Evolutionary conservation across 2,329 filamentous ascomycete species (phyloP).

Genomic region (Aspergillus sp.): DNA sequence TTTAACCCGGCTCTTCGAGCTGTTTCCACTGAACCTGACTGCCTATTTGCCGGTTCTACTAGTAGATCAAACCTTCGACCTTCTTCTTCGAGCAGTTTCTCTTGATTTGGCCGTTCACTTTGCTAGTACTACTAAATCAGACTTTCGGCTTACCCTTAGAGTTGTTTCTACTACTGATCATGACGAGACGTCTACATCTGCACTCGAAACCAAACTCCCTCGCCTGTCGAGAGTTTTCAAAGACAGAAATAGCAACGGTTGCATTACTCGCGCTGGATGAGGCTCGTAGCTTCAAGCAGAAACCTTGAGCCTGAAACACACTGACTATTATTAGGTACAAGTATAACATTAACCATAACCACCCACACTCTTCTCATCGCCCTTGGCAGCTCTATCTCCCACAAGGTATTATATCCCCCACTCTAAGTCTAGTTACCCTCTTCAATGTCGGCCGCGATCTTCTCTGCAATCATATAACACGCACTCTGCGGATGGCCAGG

Average conservation of each 20-base stretch:
- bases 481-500: slow-evolving; percentile 19
- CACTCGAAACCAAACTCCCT: too few species aligned
- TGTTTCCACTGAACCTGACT: too few species aligned
- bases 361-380: neutral
- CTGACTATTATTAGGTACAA: neutral
- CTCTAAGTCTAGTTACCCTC: slow-evolving; percentile 4
- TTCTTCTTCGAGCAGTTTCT: too few species aligned
- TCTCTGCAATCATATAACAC: slow-evolving; percentile 19
- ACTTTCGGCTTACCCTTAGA: too few species aligned
- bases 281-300: neutral
- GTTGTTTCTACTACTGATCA: too few species aligned
- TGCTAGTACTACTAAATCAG: too few species aligned
- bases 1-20: too few species aligned
- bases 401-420: neutral
- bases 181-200: too few species aligned
- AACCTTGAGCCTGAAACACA: neutral
- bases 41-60: too few species aligned
- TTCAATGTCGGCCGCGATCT: slow-evolving; percentile 17
- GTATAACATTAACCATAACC: neutral
- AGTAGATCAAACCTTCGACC: too few species aligned
- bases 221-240: too few species aligned
- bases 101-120: too few species aligned
- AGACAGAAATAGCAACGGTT: neutral
- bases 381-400: neutral
- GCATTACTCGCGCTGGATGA: neutral